A percentile compares a stretch with the other conserved stretches of the same genome.
phyloP scores from a whole-genome alignment of 257 asterid species.

The Capsicum rhomboideum region DNA sequence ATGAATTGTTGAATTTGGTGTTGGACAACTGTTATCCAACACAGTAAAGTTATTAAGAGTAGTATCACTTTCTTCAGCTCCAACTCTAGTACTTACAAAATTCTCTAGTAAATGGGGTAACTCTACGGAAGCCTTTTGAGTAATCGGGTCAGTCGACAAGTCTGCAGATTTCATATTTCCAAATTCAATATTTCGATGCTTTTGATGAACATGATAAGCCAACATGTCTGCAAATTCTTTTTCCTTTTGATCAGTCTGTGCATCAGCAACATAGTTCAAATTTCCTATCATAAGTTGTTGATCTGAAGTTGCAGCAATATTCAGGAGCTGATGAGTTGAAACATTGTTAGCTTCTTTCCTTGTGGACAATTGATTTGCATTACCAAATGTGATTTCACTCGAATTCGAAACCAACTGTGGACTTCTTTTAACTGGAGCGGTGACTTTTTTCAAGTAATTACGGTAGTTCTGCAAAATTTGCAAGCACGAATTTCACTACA shows the following conservation, averaged over 20 bases:
- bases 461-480: background rate
- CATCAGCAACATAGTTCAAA: too few relatives aligned
- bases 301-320: too few relatives aligned
- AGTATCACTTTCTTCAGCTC: too few relatives aligned
- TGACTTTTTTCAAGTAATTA: background rate
- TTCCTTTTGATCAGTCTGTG: background rate
- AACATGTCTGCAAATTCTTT: background rate
- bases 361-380: background rate
- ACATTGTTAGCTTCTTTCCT: background rate
- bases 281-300: background rate
- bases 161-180: background rate
- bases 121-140: background rate
- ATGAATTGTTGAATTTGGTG: background rate
- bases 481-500: too few relatives aligned
- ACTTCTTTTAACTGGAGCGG: too few relatives aligned
- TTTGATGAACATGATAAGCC: background rate
- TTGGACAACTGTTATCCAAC: background rate
- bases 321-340: too few relatives aligned
- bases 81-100: too few relatives aligned
- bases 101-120: too few relatives aligned
- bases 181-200: background rate
- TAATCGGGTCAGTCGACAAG: background rate
- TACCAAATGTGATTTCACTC: background rate
- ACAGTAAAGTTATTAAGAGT: too few relatives aligned
- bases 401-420: background rate